Evolutionary conservation across 2,329 filamentous ascomycete genomes (phyloP), one percentile per base, ranked within the genome.

Genomic region (Clarireedia paspali): DNA sequence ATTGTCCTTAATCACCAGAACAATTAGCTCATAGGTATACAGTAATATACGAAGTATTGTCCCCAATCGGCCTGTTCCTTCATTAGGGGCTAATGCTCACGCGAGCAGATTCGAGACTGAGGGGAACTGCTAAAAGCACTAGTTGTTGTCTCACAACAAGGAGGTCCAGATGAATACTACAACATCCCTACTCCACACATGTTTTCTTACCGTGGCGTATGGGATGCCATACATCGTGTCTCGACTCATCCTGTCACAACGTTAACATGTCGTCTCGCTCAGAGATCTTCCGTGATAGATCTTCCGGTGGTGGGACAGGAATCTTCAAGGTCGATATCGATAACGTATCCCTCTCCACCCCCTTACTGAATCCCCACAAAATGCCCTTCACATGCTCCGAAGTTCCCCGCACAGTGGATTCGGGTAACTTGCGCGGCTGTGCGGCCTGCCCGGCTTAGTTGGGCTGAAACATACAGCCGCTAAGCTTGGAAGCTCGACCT

Each of bases 321-420:
- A 53, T 40, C 30, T 44, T 7, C 26, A 20, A 42, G 5, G 17
- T 20, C 39, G 30, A 24, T 39, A 48, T 48, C 44, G n/a, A 39
- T 30, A 40, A 49, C 36, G n/a, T 50, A 44, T 6, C 27, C 14
- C 15, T 17, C 39, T 42, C 39, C 15, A 17, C 6, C n/a, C 39
- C 15, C 17, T 15, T 9, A 47, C 40, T 38, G 36, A 49, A 42
- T 40, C 45, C 36, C 52, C 52, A 55, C 46, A 55, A 30, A 47
- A 47, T 49, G 26, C 17, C n/a, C 23, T 50, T 55, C 53, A 55
- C 38, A 55, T 55, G 53, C 46, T 55, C 53, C 53, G 53, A 55
- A 55, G 45, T 44, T 50, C 53, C 53, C 53, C 53, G 53, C 53
- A 55, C 39, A 54, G 17, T 36, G 53, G 42, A 26, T 20, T 10